Evolutionary conservation across 2,329 filamentous ascomycete species (phyloP), one percentile per base, ranked within the genome.

Genomic region (Pseudogymnoascus verrucosus): DNA sequence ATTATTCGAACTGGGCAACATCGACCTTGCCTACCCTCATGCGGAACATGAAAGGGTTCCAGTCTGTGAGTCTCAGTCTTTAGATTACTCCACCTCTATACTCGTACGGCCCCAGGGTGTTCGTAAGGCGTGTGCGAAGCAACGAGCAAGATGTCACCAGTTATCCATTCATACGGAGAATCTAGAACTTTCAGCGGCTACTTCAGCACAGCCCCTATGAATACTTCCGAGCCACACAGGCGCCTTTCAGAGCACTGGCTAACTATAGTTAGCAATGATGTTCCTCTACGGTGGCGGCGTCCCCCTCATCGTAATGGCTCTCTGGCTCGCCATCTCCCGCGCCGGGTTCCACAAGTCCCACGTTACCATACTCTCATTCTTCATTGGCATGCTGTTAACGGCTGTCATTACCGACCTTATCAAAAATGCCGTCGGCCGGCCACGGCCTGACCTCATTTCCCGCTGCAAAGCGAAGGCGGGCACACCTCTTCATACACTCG

Each of bases 1-100:
- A 77, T 89, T 97, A 85, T 98, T 99, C 78, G 89, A 86, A 67
- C 84, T 98, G 66, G 89, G 92, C 73, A 91, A 98, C 74, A 82
- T 90, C 23, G 80, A 86, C 60, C 91, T 98, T 65, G 88, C 91
- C 67, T 97, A 89, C 72, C 95, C 95, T 0, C 89, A 96, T 76
- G 91, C 95, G 21, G 81, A 89, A 64, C 77, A 89, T 61, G 93
- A 99, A 76, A 85, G 92, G 66, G 95, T 99, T 0, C 82, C 91
- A 6, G 86, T 96, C 12, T 74, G 88, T 89, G 80, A 69, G 87
- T 79, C 34, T 21, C 8, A 47, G 11, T 6, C 23, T 28, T 23
- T 12, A 14, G 5, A 28, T 40, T 61, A 34, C 21, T 61, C 19
- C 6, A 4, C 12, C 19, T n/a, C 8, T 31, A 34, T 57, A 57